phyloP scores from a whole-genome alignment of 257 asterid species.

The Petrea volubilis region DNA sequence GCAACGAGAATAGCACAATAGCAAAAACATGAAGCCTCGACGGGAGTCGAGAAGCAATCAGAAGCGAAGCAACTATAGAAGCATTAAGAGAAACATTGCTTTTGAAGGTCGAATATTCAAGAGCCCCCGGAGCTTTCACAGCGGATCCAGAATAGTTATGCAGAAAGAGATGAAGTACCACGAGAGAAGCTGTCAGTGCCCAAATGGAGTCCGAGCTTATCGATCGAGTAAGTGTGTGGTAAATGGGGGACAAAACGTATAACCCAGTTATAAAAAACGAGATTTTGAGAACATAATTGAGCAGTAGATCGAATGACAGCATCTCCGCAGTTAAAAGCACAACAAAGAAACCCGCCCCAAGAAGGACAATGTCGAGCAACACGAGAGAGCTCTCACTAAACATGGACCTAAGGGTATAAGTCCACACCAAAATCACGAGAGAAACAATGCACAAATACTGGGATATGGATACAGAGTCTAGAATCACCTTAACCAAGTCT shows the following conservation, averaged over 20 bases:
- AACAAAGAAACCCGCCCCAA: constrained; percentile 61
- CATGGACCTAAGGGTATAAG: constrained; percentile 64
- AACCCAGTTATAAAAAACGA: constrained; percentile 72
- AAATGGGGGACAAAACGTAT: constrained; percentile 74
- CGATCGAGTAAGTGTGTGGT: constrained; percentile 82
- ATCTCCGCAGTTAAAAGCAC: constrained; percentile 71
- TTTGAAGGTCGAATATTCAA: constrained; percentile 50
- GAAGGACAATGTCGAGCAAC: constrained; percentile 65
- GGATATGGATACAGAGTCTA: constrained; percentile 82
- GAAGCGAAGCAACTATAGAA: constrained; percentile 84
- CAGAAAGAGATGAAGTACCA: constrained; percentile 48
- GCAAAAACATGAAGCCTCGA: constrained; percentile 85
- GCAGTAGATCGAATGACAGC: constrained; percentile 54
- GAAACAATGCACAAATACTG: constrained; percentile 83
- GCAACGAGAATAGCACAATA: constrained; percentile 80
- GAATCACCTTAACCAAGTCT: constrained; percentile 80
- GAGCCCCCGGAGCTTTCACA: constrained; percentile 48
- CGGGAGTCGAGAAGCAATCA: constrained; percentile 89
- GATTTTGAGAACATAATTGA: constrained; percentile 58
- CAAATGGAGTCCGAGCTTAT: constrained; percentile 91
- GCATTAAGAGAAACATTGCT: constrained; percentile 64
- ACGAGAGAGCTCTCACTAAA: constrained; percentile 57
- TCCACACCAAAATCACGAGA: constrained; percentile 90
- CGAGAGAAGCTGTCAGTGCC: constrained; percentile 78
- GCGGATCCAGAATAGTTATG: constrained; percentile 50